phyloP scores from a whole-genome alignment of 192 early-diverging fungal genomes.

The Entomortierella parvispora region DNA sequence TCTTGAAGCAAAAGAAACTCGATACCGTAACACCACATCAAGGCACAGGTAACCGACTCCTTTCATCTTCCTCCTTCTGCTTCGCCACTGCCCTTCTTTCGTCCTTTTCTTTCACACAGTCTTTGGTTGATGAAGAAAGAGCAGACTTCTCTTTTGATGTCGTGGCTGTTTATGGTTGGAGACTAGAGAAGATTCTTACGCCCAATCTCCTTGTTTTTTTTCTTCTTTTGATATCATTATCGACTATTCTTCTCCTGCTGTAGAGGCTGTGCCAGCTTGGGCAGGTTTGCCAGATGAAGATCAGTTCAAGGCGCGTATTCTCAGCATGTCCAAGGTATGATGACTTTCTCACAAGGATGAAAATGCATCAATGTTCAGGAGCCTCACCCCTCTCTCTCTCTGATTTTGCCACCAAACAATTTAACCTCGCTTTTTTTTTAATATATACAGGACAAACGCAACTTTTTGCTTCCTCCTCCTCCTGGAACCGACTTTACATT shows the following conservation, averaged over 20 bases:
- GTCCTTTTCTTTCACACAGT: not conserved
- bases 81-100: not conserved
- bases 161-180: too few species aligned
- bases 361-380: too few species aligned
- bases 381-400: too few species aligned
- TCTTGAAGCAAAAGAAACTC: slow-evolving; percentile 58
- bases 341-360: too few species aligned
- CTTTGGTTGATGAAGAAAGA: too few species aligned
- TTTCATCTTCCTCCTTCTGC: not conserved
- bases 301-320: slow-evolving; percentile 58
- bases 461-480: slow-evolving; percentile 70
- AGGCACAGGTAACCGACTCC: slow-evolving; percentile 43
- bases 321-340: slow-evolving; percentile 60
- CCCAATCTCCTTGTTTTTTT: too few species aligned
- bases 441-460: slow-evolving; percentile 63
- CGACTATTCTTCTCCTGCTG: too few species aligned
- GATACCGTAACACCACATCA: slow-evolving; percentile 47
- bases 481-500: slow-evolving; percentile 70
- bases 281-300: slow-evolving; percentile 62
- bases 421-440: not conserved
- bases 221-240: not conserved
- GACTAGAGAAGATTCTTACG: too few species aligned
- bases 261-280: slow-evolving; percentile 64
- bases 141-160: too few species aligned
- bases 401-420: not conserved